Base-by-base conservation (phyloP, 176 grass and related monocot species). In the Alopecurus myosuroides region DNA sequence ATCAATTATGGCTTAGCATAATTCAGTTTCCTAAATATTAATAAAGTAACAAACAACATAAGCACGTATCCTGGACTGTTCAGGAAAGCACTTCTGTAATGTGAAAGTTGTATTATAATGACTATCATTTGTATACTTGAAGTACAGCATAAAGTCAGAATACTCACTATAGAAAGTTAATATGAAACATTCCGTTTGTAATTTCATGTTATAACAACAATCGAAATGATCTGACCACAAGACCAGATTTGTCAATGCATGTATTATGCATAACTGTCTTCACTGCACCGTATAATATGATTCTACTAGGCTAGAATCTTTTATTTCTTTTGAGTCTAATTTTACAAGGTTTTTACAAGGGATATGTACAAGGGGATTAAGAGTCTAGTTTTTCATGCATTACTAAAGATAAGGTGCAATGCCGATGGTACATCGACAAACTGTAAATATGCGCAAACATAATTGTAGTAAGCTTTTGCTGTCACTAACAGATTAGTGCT, bases 121-220 rank as follows among this genome's bases (percentile, higher is more conserved):
- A 77, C 19, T 22, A 45, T 64, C 41, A 70, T 29, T 44, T 82
- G 41, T 30, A 86, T 81, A 76, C 17, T 15, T 77, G 68, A 55
- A 81, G 18, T 46, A 20, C 7, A 42, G 45, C 34, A 10, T 77
- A 0, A 70, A 55, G 42, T 78, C 15, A 78, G 4, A 34, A 72
- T 23, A 86, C 8, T 76, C 57, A 53, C n/a, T 37, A 86, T 2
- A 74, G 19, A 46, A 42, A 71, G 0, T 42, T 18, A 28, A 25
- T 18, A 51, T 69, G 17, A 68, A 77, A 39, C 52, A 55, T 13
- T 76, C 15, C 3, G 6, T 44, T 48, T 53, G 46, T 37, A 66
- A 45, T 0, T 45, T 25, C 3, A 46, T 71, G 40, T 4, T 45
- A 74, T 75, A 51, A 22, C 10, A 0, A 58, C 67, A 57, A 65